Evolutionary conservation across 768 basidiomycete species (phyloP).

Genomic region (Termitomyces sp.): DNA sequence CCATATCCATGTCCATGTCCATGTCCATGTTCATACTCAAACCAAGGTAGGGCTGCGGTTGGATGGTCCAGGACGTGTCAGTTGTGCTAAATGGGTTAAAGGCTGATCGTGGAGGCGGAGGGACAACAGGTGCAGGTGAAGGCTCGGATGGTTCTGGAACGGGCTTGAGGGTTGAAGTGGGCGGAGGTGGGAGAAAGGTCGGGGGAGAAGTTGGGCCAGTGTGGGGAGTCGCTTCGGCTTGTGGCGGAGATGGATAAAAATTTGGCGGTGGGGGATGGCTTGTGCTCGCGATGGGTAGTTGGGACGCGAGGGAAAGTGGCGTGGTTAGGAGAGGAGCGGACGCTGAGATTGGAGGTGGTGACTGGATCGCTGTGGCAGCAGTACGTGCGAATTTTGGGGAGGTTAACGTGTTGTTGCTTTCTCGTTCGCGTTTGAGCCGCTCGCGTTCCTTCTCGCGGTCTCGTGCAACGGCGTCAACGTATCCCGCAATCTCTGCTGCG

Average conservation of each 20-base stretch:
- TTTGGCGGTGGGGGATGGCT: slow-evolving; percentile 21
- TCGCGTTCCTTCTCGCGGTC: slow-evolving; percentile 79
- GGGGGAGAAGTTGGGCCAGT: slow-evolving; percentile 22
- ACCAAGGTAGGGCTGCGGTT: slow-evolving; percentile 10
- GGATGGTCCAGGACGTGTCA: slow-evolving; percentile 30
- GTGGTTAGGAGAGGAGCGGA: slow-evolving; percentile 7
- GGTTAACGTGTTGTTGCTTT: slow-evolving; percentile 19
- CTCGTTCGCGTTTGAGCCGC: slow-evolving; percentile 61
- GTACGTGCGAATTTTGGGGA: slow-evolving; percentile 24
- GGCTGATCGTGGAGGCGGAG: slow-evolving; percentile 12
- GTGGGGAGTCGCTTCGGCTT: slow-evolving; percentile 29
- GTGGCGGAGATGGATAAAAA: slow-evolving; percentile 65
- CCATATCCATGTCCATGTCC: slow-evolving; percentile 43
- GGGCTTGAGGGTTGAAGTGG: slow-evolving; percentile 2
- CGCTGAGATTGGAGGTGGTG: slow-evolving; percentile 8
- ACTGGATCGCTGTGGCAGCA: slow-evolving; percentile 20
- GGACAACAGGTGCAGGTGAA: slow-evolving; percentile 11
- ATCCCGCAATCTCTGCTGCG: slow-evolving; percentile 58
- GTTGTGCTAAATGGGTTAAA: slow-evolving; percentile 2
- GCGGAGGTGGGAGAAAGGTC: neutral
- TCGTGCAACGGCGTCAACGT: slow-evolving; percentile 70
- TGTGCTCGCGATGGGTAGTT: slow-evolving; percentile 7
- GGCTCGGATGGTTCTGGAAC: slow-evolving; percentile 3
- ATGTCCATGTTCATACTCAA: slow-evolving; percentile 4
- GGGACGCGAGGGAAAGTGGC: slow-evolving; percentile 6